Evolutionary conservation across 306 rosid genomes (phyloP).

Genomic region (Cucurbita argyrosperma): DNA sequence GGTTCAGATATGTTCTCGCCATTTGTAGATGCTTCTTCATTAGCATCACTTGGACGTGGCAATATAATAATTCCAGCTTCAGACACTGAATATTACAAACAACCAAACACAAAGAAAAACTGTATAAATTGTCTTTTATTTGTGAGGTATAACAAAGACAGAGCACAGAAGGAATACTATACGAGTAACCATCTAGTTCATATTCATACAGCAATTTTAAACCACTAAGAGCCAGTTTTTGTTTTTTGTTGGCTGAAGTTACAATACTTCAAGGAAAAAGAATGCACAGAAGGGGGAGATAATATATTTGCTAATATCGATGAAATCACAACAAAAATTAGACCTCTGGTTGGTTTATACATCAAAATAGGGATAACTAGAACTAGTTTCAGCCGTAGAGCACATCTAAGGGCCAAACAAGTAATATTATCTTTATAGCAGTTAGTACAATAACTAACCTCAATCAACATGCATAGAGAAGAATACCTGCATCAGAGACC

Average conservation of each 20-base stretch:
- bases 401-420: background rate
- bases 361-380: background rate
- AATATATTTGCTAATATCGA: background rate
- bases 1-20: constrained; percentile 13
- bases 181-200: background rate
- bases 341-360: background rate
- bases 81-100: constrained; percentile 36
- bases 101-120: constrained; percentile 4
- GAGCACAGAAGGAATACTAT: background rate
- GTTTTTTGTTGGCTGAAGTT: background rate
- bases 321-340: background rate
- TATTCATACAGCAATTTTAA: background rate
- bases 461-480: constrained; percentile 5
- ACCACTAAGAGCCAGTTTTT: background rate
- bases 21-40: constrained; percentile 18
- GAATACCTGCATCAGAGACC: constrained; percentile 56
- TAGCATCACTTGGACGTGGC: constrained; percentile 27
- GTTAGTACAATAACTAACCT: constrained; percentile 1
- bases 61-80: constrained; percentile 67
- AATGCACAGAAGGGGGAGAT: background rate
- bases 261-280: background rate
- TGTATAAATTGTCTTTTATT: background rate
- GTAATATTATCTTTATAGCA: background rate
- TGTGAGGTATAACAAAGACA: constrained; percentile 9
- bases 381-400: background rate